Evolutionary conservation across 225 moss, liverwort and hornwort genomes (phyloP), one percentile per base, ranked within the genome.

Genomic region (Polytrichum commune): DNA sequence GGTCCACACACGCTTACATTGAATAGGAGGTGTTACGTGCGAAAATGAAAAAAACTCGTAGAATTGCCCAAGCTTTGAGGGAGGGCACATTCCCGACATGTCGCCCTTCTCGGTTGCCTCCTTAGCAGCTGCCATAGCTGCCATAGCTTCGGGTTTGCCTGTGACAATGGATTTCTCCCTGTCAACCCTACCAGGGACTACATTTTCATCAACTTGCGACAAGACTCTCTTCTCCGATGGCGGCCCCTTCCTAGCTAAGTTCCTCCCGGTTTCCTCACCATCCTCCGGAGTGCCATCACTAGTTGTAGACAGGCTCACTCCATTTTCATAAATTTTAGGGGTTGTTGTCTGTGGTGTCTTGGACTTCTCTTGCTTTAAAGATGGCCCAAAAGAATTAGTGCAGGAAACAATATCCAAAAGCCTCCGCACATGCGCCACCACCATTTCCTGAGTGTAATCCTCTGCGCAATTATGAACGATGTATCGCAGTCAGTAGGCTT

Each of bases 91-190:
- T 28, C 89, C 89, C 53, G 89, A 84, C 86, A 89, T 89, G 64
- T 89, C 89, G 5, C 89, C 89, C 82, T 89, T 89, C 77, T 89
- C 89, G 18, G 89, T 86, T 6, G 89, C 89, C 69, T 89, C 89
- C 69, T 89, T 89, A 4, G 89, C 89, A 22, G 89, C 89, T 54
- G 89, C 89, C 81, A 89, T 89, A 19, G 89, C 89, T 8, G 89
- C 89, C 64, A 81, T 87, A 7, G 89, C 89, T 77, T 89, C 89
- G 1, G 89, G 89, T 67, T 86, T 89, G 66, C 89, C 86, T 75
- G 81, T 89, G 25, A 89, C 22, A 64, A 81, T 67, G 4, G 79
- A 60, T 58, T 69, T 89, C 69, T 81, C 81, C 69, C 74, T 82
- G 4, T 83, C 74, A 32, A 72, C 66, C 35, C 63, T 66, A 28